Evolutionary conservation across 176 grass and related monocot species (phyloP).

Genomic region (Chloris gayana): DNA sequence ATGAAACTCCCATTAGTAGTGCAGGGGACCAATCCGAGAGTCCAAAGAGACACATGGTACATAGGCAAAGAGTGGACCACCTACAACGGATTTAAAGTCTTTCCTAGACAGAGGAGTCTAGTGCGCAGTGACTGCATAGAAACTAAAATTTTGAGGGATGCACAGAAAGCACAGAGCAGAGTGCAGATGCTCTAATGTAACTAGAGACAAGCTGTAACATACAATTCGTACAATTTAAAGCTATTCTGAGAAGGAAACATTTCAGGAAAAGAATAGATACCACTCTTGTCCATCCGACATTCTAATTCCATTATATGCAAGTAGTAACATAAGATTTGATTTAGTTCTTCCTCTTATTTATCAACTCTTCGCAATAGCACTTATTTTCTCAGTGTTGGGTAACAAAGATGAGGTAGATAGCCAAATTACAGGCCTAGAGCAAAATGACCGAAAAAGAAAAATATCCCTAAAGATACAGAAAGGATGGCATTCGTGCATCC

Average conservation of each 20-base stretch:
- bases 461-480: constrained; percentile 21
- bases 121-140: too few relatives aligned
- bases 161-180: too few relatives aligned
- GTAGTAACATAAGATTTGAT: neutral
- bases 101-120: too few relatives aligned
- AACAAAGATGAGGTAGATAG: neutral
- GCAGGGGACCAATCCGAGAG: too few relatives aligned
- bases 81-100: too few relatives aligned
- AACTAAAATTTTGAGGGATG: too few relatives aligned
- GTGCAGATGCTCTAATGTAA: neutral
- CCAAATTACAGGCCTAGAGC: constrained; percentile 7
- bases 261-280: neutral
- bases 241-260: neutral
- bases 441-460: constrained; percentile 7
- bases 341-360: neutral
- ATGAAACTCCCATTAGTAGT: too few relatives aligned
- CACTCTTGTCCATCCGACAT: neutral
- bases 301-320: neutral
- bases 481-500: neutral
- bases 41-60: too few relatives aligned
- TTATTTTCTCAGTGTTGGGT: constrained; percentile 20
- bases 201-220: neutral
- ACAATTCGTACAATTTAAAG: neutral
- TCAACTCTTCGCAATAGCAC: neutral
- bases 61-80: too few relatives aligned